Percentiles rank a stretch among this genome's conserved stretches.
Evolutionary conservation across 345 rosid genomes (phyloP).

Genomic region (Salix arbutifolia): DNA sequence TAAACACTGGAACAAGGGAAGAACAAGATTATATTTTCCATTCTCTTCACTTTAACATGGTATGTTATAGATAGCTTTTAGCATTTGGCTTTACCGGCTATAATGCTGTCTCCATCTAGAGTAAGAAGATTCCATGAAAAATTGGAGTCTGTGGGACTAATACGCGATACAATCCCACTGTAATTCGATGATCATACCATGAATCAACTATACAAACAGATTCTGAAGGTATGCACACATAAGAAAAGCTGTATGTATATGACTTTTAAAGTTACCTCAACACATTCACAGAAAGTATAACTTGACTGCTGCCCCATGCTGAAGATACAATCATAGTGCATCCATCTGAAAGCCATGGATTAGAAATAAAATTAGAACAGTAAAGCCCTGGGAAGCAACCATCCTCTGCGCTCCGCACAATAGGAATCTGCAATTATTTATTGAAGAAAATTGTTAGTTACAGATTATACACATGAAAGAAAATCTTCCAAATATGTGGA

Average conservation of each 20-base stretch:
- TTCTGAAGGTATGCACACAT: not conserved
- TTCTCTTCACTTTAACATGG: constrained; percentile 1
- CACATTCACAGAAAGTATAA: constrained; percentile 59
- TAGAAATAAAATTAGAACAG: constrained; percentile 37
- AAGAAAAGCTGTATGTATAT: not conserved
- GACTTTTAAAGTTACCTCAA: constrained; percentile 41
- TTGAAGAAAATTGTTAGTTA: constrained; percentile 4
- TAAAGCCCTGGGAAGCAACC: constrained; percentile 91
- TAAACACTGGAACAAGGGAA: constrained; percentile 45
- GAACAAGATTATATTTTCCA: constrained; percentile 14
- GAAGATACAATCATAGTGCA: constrained; percentile 69
- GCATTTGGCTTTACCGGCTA: constrained; percentile 55
- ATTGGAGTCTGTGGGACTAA: constrained; percentile 60
- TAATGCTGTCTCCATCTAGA: constrained; percentile 63
- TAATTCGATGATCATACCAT: constrained; percentile 19
- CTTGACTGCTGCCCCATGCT: constrained; percentile 66
- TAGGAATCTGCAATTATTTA: constrained; percentile 52
- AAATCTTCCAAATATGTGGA: not conserved
- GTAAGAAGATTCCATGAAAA: constrained; percentile 68
- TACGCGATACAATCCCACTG: constrained; percentile 65
- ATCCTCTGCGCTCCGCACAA: constrained; percentile 60
- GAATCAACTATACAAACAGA: constrained; percentile 10
- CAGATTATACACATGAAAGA: not conserved
- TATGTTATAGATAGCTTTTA: constrained; percentile 1
- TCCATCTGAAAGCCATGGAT: constrained; percentile 95